A percentile compares a stretch with the other conserved stretches of the same genome.
Conservation (phyloP, 768 basidiomycete genomes). For the Boletus sp. region DNA sequence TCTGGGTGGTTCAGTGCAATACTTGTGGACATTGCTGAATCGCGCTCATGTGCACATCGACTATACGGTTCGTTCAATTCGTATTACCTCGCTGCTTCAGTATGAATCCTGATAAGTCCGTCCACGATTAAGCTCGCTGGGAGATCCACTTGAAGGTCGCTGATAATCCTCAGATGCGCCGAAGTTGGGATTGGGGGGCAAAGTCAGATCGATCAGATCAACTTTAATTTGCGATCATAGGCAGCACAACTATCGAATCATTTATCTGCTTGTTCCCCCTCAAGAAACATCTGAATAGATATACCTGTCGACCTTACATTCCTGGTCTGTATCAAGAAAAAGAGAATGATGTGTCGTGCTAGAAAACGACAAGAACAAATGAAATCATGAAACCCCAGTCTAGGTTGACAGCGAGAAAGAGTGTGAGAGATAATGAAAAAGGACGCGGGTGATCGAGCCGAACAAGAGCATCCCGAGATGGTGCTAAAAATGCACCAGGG, state of each 20-base stretch:
- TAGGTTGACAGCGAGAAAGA: neutral
- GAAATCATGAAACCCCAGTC: neutral
- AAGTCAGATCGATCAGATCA: neutral
- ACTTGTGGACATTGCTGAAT: neutral
- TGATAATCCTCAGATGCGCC: no score
- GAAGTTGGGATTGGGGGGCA: neutral
- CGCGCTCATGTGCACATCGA: neutral
- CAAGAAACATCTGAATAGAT: neutral
- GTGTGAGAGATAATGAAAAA: neutral
- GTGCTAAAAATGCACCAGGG: constrained; percentile 5
- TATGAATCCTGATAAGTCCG: neutral
- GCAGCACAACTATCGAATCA: neutral
- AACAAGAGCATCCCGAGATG: constrained; percentile 9
- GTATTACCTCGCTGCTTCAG: neutral
- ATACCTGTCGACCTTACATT: constrained; percentile 7
- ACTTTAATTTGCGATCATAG: neutral
- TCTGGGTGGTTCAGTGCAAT: neutral
- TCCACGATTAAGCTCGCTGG: neutral
- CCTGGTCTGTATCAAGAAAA: neutral
- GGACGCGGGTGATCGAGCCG: neutral
- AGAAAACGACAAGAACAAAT: neutral
- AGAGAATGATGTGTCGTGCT: neutral
- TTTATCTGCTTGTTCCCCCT: neutral
- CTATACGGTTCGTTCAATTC: neutral
- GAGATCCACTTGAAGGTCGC: no score